phyloP scores from a whole-genome alignment of 305 asterid genomes.

The Nicotiana rustica region DNA sequence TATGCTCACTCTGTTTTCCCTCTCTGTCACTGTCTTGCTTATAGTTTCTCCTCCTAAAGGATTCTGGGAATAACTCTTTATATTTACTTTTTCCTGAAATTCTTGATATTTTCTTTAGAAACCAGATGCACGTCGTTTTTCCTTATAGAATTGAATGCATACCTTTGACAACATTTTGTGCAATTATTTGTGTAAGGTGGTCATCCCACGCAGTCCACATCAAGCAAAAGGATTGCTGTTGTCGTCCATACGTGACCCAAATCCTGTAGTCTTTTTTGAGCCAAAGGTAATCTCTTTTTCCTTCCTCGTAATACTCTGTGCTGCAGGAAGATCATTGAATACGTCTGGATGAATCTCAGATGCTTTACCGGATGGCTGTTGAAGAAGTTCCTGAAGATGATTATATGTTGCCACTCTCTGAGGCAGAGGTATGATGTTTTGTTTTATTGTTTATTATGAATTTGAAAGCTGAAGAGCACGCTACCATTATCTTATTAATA shows the following conservation, averaged over 20 bases:
- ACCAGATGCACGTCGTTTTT: neutral
- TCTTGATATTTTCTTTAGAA: conserved; percentile 20
- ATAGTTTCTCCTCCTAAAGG: neutral
- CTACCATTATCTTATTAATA: neutral
- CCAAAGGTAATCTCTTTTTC: conserved; percentile 68
- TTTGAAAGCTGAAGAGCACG: conserved; percentile 27
- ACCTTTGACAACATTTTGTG: conserved; percentile 9
- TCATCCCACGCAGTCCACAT: conserved; percentile 91
- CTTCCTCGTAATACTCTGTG: conserved; percentile 31
- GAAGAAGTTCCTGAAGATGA: conserved; percentile 93
- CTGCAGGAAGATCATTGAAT: neutral
- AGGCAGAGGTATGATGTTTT: conserved; percentile 79
- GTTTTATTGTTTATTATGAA: conserved; percentile 29
- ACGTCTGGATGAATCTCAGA: conserved; percentile 54
- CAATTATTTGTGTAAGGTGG: conserved; percentile 63
- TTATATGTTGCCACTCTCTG: conserved; percentile 87
- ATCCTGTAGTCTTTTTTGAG: conserved; percentile 92
- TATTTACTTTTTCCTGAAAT: neutral
- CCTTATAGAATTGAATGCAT: neutral
- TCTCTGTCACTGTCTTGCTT: neutral
- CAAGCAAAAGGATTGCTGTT: conserved; percentile 91
- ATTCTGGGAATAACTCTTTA: neutral
- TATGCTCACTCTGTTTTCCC: neutral
- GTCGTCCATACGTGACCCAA: conserved; percentile 88
- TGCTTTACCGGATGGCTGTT: conserved; percentile 94